These are phyloP conservation scores for Pontederia paniculata DNA, from an alignment of 176 grass and related monocot species.

Conservation along the genomic window DNA sequence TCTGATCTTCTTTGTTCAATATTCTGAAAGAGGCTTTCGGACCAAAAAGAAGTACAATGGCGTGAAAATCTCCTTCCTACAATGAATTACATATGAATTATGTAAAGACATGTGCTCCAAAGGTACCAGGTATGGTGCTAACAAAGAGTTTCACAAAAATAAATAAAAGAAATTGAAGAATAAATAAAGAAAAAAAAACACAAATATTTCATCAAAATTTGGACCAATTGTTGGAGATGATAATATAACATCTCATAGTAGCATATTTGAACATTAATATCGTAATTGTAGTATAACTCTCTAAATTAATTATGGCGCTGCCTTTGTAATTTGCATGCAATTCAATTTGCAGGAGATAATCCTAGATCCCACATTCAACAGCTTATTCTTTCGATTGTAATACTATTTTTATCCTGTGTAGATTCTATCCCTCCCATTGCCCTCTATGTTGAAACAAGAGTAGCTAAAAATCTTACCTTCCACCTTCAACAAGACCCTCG, in stretches of 20 bases:
- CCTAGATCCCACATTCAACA: no score
- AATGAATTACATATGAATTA: neutral
- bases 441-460: constrained; percentile 3
- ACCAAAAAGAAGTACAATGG: constrained; percentile 84
- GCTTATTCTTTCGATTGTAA: no score
- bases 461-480: constrained; percentile 52
- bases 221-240: no score
- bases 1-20: neutral
- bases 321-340: no score
- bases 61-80: constrained; percentile 93
- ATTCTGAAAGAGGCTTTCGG: constrained; percentile 48
- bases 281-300: no score
- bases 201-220: no score
- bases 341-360: no score
- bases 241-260: no score
- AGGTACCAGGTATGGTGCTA: neutral
- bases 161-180: neutral
- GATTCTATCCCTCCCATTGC: no score
- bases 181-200: neutral
- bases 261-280: no score
- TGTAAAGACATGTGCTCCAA: neutral
- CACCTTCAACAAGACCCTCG: constrained; percentile 75
- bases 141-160: neutral
- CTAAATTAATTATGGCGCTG: no score
- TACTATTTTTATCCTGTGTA: neutral